phyloP scores from a whole-genome alignment of 331 rosid genomes.

The Prunus yedoensis region DNA sequence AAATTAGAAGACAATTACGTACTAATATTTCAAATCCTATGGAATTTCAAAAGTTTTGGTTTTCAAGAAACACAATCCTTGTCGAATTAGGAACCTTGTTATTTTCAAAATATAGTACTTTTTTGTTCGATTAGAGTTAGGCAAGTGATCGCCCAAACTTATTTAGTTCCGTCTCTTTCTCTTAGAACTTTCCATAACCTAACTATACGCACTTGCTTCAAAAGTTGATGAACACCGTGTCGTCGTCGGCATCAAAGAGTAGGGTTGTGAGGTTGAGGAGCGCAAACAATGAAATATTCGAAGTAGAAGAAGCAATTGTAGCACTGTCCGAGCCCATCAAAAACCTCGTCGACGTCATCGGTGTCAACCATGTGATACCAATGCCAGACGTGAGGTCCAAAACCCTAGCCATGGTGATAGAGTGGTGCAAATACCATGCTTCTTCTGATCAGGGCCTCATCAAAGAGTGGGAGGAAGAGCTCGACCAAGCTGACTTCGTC shows the following conservation, averaged over 20 bases:
- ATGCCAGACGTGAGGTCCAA: neutral
- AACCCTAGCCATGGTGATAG: neutral
- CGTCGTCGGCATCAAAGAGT: neutral
- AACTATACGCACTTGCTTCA: too few species aligned
- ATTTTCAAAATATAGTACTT: neutral
- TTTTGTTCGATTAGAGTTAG: neutral
- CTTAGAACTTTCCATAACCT: neutral
- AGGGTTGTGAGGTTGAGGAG: conserved; percentile 12
- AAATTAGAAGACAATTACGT: neutral
- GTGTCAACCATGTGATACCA: neutral
- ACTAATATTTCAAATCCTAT: neutral
- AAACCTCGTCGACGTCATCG: neutral
- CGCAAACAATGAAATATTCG: neutral
- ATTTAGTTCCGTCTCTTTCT: neutral
- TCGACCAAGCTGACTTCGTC: neutral
- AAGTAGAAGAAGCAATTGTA: neutral
- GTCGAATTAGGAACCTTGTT: neutral
- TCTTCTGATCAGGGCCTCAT: neutral
- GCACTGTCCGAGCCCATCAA: neutral
- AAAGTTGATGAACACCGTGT: neutral
- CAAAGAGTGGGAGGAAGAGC: conserved; percentile 3
- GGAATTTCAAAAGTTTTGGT: neutral
- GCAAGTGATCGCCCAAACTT: neutral
- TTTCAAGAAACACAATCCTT: neutral
- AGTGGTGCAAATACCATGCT: conserved; percentile 15